Evolutionary conservation across 352 stramenopile genomes (phyloP), one percentile per base, ranked within the genome.

Genomic region (Phytophthora capsici): DNA sequence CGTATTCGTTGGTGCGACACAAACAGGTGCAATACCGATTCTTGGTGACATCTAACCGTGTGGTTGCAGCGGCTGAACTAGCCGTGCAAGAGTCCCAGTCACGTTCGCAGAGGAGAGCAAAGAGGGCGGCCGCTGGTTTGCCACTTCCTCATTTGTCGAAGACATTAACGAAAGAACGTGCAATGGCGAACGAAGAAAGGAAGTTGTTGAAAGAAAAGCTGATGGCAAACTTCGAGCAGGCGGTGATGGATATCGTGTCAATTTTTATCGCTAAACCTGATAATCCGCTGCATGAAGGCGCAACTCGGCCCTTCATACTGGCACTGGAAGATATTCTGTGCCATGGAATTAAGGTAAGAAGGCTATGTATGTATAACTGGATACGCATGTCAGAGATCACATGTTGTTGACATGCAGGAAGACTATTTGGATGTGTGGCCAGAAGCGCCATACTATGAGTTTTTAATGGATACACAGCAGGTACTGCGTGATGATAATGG

Each of bases 361-460:
- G 6, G 17, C n/a, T 6, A 12, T 34, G 6, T 20, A 47, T n/a
- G 17, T 16, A 2, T 22, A 19, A 38, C 10, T 9, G 10, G 14
- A 10, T 34, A 34, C 28, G 32, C 20, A 45, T 49, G 14, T n/a
- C 36, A 28, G 25, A 23, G 23, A 22, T 1, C 26, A 47, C 28
- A 54, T 25, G 12, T 36, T 60, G 6, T 48, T 44, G 44, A 12
- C 3, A 40, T 71, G 30, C 32, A 88, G 64, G 73, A 88, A 25
- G 51, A 71, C 8, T 86, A 72, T 28, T 8, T 87, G 13, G 57
- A 69, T 32, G 46, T 59, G 14, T 91, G 82, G 82, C 84, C 84
- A 7, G 86, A 94, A 66, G 82, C 82, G 43, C 78, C 82, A 12
- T 94, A 90, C 51, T 89, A 86, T 50, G 69, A 75, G 30, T 92